Percentiles rank a stretch among this genome's conserved stretches.
phyloP scores from a whole-genome alignment of 768 basidiomycete genomes.

The Rhodocollybia butyracea region DNA sequence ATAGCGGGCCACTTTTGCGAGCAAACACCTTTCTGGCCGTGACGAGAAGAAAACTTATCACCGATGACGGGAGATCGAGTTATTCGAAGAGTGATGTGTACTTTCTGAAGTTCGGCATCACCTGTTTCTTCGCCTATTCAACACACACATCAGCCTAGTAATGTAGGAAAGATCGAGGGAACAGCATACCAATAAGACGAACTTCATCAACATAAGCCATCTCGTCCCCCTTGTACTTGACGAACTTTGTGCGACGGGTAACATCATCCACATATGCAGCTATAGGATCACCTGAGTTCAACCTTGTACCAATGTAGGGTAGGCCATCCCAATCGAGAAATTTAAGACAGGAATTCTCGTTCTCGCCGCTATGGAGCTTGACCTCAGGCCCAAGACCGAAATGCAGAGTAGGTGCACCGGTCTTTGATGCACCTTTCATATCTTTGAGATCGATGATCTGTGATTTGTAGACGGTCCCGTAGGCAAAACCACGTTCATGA shows the following conservation, averaged over 20 bases:
- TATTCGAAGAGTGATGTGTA: slow-evolving; percentile 91
- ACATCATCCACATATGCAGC: slow-evolving; percentile 88
- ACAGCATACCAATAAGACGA: slow-evolving; percentile 68
- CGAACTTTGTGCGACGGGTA: slow-evolving; percentile 74
- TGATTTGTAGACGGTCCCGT: slow-evolving; percentile 95
- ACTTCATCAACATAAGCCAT: slow-evolving; percentile 86
- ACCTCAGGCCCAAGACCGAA: slow-evolving; percentile 88
- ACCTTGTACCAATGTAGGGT: slow-evolving; percentile 68
- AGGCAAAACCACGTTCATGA: slow-evolving; percentile 95
- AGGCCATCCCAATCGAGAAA: slow-evolving; percentile 83
- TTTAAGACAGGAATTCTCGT: slow-evolving; percentile 35
- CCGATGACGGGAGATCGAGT: slow-evolving; percentile 96
- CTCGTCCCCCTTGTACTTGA: slow-evolving; percentile 98
- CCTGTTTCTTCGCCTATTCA: slow-evolving; percentile 76
- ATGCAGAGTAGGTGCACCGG: slow-evolving; percentile 67
- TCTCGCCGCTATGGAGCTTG: slow-evolving; percentile 38
- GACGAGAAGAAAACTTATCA: slow-evolving; percentile 98
- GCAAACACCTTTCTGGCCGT: slow-evolving; percentile 99
- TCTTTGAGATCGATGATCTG: slow-evolving; percentile 89
- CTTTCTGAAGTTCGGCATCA: slow-evolving; percentile 85
- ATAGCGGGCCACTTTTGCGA: slow-evolving; percentile 98
- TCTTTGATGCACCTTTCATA: slow-evolving; percentile 60
- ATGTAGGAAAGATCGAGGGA: not conserved
- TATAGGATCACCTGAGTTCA: slow-evolving; percentile 75
- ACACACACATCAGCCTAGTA: not conserved